Base-by-base conservation (phyloP, 805 yeast species). In the Crinitomyces ghanaensis region DNA sequence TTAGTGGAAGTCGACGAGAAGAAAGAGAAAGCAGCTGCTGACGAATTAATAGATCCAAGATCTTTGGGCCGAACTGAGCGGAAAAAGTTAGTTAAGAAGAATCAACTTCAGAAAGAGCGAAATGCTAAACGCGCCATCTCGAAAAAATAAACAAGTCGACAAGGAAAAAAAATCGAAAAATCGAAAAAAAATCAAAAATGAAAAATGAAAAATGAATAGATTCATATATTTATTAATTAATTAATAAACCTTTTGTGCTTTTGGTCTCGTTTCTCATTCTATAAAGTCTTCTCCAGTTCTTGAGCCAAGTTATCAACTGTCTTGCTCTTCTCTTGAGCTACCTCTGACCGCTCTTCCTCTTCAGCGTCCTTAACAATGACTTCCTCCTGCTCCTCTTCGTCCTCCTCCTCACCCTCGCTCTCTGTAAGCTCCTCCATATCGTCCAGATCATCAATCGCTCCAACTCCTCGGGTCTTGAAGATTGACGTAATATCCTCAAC, bases 361-460 rank as follows among this genome's bases (percentile, higher is more conserved):
- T 21, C 24, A 21, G 11, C 24, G 11, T 21, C 24, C 11, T 21
- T 11, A 21, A 11, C 24, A 21, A 11, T n/a, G 11, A 11, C 24
- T 21, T 21, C 24, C 24, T 21, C 24, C n/a, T 21, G 24, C 24
- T 21, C 24, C 24, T 21, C 24, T 21, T 21, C 11, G 24, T 21
- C 24, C n/a, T 21, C 24, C 11, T 21, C 24, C n/a, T 21, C 24
- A 11, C n/a, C 24, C n/a, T 21, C 24, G n/a, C 24, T 21, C 30
- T 74, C 72, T 42, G 74, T 74, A 22, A 70, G 63, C 56, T 84
- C 95, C 62, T 88, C 98, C 60, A 91, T 70, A 47, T 91, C 98
- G 48, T 88, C 97, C 32, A 91, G 66, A 53, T 91, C 98, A 49
- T 88, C 95, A 21, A 91, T 62, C 54, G 79, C 88, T 40, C 93